Percentiles rank a stretch among this genome's conserved stretches.
Conservation (phyloP, 2,329 filamentous ascomycete species). For the Polychaeton citri region DNA sequence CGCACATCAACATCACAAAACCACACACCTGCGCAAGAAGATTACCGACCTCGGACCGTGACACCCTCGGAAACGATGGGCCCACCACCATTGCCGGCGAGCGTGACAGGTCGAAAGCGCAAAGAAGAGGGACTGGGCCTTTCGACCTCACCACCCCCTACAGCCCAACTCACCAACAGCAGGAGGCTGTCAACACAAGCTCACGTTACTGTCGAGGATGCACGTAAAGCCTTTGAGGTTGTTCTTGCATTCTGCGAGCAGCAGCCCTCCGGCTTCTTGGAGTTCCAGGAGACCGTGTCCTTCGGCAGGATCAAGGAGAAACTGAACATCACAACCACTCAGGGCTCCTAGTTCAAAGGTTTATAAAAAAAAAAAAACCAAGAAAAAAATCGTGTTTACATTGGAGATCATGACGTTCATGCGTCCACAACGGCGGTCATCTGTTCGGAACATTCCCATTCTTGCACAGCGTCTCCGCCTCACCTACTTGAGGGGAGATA, state of each 20-base stretch:
- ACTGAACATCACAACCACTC: conserved; percentile 42
- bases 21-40: conserved; percentile 13
- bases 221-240: conserved; percentile 65
- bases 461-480: too few relatives aligned
- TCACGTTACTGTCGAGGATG: conserved; percentile 75
- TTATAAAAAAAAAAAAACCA: too few relatives aligned
- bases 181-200: conserved; percentile 28
- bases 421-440: too few relatives aligned
- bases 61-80: conserved; percentile 29
- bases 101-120: neutral
- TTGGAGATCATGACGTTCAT: too few relatives aligned
- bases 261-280: conserved; percentile 53
- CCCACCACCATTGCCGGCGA: conserved; percentile 31
- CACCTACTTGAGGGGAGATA: too few relatives aligned
- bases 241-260: conserved; percentile 71
- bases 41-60: conserved; percentile 13
- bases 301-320: conserved; percentile 79
- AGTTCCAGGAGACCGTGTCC: conserved; percentile 63
- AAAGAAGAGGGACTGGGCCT: neutral
- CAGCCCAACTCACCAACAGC: neutral
- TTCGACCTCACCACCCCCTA: neutral
- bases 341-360: too few relatives aligned
- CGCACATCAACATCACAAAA: too few relatives aligned
- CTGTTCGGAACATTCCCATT: too few relatives aligned
- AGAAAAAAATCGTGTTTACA: too few relatives aligned